These are phyloP conservation scores for Silene coronaria DNA, from an alignment of 179 eudicot genomes.

Conservation along the genomic window DNA sequence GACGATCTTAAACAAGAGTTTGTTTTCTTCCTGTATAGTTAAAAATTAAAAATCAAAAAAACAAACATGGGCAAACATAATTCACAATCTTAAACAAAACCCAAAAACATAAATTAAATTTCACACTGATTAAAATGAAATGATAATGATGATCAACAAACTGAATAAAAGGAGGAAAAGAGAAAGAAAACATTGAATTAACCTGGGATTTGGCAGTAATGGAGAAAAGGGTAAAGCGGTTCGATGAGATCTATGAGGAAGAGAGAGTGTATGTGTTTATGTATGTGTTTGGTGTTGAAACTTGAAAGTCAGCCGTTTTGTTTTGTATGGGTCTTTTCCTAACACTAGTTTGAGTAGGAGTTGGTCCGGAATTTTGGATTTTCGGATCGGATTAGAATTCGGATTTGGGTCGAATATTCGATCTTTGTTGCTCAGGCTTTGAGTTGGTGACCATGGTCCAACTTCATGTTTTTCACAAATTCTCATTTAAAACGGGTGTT, in stretches of 20 bases:
- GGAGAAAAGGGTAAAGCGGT: not conserved
- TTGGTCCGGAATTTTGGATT: too few species aligned
- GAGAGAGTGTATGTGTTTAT: not conserved
- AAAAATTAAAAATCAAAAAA: not conserved
- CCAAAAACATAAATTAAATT: not conserved
- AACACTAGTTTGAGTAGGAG: not conserved
- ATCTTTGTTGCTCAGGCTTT: too few species aligned
- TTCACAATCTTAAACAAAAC: conserved; percentile 3
- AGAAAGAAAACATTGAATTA: not conserved
- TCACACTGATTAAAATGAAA: not conserved
- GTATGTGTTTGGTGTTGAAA: not conserved
- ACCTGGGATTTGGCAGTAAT: conserved; percentile 5
- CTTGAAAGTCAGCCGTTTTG: not conserved
- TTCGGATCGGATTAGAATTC: too few species aligned
- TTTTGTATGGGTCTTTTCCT: not conserved
- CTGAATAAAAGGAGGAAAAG: not conserved
- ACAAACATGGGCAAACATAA: conserved; percentile 9
- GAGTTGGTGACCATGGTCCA: too few species aligned
- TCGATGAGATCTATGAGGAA: conserved; percentile 20
- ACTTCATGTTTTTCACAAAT: too few species aligned
- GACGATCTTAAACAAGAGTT: too few species aligned
- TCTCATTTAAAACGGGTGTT: too few species aligned
- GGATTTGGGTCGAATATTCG: too few species aligned
- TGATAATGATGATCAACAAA: not conserved
- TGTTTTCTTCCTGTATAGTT: too few species aligned